Evolutionary conservation across 2,329 filamentous ascomycete genomes (phyloP).

Genomic region (Bimuria novae-zelandiae): DNA sequence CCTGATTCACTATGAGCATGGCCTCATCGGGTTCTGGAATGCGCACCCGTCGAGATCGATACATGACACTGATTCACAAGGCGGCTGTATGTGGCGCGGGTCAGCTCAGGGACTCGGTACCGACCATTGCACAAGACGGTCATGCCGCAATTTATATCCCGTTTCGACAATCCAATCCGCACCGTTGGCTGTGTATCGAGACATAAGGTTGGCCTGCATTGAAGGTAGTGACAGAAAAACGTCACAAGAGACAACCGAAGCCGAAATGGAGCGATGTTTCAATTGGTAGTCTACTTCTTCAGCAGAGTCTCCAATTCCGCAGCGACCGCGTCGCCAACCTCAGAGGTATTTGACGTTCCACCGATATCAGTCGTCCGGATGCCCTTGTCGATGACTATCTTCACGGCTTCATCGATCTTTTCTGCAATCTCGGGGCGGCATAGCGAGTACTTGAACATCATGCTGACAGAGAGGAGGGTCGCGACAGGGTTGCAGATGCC

Average conservation of each 20-base stretch:
- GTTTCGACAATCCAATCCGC: not conserved
- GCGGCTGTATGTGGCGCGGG: not conserved
- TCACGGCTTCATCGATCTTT: constrained; percentile 80
- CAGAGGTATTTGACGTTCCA: constrained; percentile 71
- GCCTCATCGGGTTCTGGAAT: too few species aligned
- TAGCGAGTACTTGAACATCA: constrained; percentile 96
- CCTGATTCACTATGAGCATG: too few species aligned
- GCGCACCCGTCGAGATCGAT: too few species aligned
- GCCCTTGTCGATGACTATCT: constrained; percentile 76
- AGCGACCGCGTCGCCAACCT: constrained; percentile 83
- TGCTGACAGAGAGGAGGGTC: constrained; percentile 87
- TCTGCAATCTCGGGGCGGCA: constrained; percentile 76
- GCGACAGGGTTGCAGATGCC: constrained; percentile 92
- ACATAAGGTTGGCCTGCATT: too few species aligned
- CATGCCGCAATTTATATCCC: not conserved
- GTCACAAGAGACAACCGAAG: too few species aligned
- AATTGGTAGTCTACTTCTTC: constrained; percentile 30
- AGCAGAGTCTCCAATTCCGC: constrained; percentile 74
- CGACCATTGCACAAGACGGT: constrained; percentile 4
- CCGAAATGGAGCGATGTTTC: too few species aligned
- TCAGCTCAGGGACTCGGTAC: constrained; percentile 1
- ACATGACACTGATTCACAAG: not conserved
- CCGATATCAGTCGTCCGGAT: constrained; percentile 84
- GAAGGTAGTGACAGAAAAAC: too few species aligned
- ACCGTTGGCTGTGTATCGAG: too few species aligned